Conservation (phyloP, 352 stramenopile species). For the Pythium angustatum region DNA sequence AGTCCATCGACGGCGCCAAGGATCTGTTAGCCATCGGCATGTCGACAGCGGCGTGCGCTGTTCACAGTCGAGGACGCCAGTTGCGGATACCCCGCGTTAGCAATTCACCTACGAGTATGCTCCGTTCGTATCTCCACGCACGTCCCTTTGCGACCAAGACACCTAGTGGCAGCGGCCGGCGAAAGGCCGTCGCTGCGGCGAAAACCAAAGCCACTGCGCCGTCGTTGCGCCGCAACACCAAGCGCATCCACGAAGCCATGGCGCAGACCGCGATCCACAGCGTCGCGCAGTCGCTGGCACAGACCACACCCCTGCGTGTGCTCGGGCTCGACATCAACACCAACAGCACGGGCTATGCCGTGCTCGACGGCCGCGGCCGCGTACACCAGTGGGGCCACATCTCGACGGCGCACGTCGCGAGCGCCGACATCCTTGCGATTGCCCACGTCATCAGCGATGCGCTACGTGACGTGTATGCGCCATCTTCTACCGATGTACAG, state of each 20-base stretch:
- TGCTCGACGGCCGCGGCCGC: conserved; percentile 54
- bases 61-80: too few relatives aligned
- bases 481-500: conserved; percentile 4
- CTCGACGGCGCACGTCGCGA: conserved; percentile 56
- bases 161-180: too few relatives aligned
- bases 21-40: too few relatives aligned
- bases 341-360: conserved; percentile 73
- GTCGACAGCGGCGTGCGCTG: too few relatives aligned
- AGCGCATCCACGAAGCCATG: conserved; percentile 60
- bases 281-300: conserved; percentile 21
- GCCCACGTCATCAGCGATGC: conserved; percentile 49
- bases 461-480: conserved; percentile 36
- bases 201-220: too few relatives aligned
- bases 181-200: too few relatives aligned
- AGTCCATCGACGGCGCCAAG: conserved; percentile 4
- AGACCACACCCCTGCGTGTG: conserved; percentile 44
- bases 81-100: too few relatives aligned
- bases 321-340: conserved; percentile 86
- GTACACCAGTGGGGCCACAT: conserved; percentile 65
- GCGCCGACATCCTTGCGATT: conserved; percentile 67
- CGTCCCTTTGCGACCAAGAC: too few relatives aligned
- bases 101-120: too few relatives aligned
- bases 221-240: conserved; percentile 25
- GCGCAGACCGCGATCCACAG: conserved; percentile 28
- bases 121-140: too few relatives aligned